Conservation (phyloP, 768 basidiomycete genomes). For the Trametopsis cervina region DNA sequence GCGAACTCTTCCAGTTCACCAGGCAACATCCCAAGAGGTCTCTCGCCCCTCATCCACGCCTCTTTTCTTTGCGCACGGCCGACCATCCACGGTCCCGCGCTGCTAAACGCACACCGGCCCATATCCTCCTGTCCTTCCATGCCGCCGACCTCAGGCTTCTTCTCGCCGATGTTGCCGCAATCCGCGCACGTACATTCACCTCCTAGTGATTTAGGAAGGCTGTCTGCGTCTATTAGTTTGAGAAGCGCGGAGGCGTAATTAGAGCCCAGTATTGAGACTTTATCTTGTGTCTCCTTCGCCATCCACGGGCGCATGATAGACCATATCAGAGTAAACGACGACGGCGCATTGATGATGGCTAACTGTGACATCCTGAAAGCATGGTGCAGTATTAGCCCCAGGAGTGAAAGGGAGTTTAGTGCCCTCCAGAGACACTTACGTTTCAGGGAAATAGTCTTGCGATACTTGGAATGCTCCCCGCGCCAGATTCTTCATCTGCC, state of each 20-base stretch:
- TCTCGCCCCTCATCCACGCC: slow-evolving; percentile 25
- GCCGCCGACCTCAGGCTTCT: background rate
- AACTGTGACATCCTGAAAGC: slow-evolving; percentile 61
- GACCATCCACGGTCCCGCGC: slow-evolving; percentile 68
- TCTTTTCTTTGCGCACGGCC: slow-evolving; percentile 28
- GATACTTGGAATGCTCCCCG: slow-evolving; percentile 63
- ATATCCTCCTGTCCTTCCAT: slow-evolving; percentile 8
- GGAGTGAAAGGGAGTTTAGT: no score
- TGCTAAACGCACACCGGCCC: slow-evolving; percentile 48
- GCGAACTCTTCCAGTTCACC: slow-evolving; percentile 14
- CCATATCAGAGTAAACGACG: slow-evolving; percentile 72
- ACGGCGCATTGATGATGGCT: slow-evolving; percentile 64
- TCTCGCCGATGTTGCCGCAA: slow-evolving; percentile 27
- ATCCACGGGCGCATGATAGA: slow-evolving; percentile 63
- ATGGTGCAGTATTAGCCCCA: no score
- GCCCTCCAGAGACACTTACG: slow-evolving; percentile 46
- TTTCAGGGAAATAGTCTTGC: slow-evolving; percentile 75
- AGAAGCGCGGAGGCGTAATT: slow-evolving; percentile 53
- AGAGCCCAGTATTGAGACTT: slow-evolving; percentile 58
- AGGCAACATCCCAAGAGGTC: slow-evolving; percentile 12
- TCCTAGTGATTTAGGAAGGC: slow-evolving; percentile 53
- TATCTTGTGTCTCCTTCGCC: slow-evolving; percentile 62
- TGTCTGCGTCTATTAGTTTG: slow-evolving; percentile 54
- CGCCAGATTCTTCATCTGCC: slow-evolving; percentile 66
- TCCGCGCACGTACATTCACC: slow-evolving; percentile 58